Percentiles rank a stretch among this genome's conserved stretches.
phyloP scores from a whole-genome alignment of 2,329 filamentous ascomycete genomes.

The Coniochaeta sp. region DNA sequence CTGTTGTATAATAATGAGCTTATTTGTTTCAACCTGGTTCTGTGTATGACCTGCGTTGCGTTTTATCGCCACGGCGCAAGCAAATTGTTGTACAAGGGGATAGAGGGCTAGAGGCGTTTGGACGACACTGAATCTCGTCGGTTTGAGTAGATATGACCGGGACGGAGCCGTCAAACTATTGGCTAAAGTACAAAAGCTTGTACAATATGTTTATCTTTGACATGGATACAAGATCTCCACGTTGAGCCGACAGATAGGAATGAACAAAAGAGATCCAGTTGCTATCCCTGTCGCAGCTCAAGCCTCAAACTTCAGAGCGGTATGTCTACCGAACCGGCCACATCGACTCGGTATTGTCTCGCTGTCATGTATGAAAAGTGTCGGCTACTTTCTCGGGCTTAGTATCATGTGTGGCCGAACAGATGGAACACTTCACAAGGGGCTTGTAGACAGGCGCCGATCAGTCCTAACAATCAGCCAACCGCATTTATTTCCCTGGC shows the following conservation, averaged over 20 bases:
- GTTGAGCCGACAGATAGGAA: too few relatives aligned
- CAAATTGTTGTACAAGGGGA: not conserved
- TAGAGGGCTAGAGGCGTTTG: not conserved
- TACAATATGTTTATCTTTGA: too few relatives aligned
- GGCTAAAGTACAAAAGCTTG: not conserved
- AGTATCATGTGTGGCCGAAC: too few relatives aligned
- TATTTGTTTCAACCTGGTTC: not conserved
- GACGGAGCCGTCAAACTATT: not conserved
- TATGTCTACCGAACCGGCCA: too few relatives aligned
- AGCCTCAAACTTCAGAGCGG: too few relatives aligned
- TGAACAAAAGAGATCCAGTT: too few relatives aligned
- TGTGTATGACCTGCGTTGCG: not conserved
- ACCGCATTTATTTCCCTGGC: conserved; percentile 57
- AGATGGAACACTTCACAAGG: conserved; percentile 57
- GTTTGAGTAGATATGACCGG: not conserved
- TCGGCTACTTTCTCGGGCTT: too few relatives aligned
- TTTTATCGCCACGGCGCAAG: not conserved
- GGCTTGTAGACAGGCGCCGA: conserved; percentile 67
- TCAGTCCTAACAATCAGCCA: conserved; percentile 55
- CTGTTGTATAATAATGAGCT: not conserved
- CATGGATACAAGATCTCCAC: too few relatives aligned
- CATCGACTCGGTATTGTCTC: too few relatives aligned
- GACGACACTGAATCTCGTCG: not conserved
- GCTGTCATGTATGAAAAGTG: too few relatives aligned
- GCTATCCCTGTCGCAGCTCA: too few relatives aligned